Conservation (phyloP, 148 eudicot species). For the Camellia sinensis region DNA sequence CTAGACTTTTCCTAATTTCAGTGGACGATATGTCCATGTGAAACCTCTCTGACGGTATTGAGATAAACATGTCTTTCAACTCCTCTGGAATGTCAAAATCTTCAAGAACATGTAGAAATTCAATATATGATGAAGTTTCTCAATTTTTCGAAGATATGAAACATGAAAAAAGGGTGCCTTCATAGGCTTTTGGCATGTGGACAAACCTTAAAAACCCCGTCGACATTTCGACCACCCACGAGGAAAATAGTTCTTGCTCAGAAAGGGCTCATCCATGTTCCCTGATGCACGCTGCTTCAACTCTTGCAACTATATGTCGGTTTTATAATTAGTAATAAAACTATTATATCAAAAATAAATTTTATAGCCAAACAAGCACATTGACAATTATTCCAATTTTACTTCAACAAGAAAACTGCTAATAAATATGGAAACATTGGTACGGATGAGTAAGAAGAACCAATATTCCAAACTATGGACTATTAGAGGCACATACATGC, state of each 20-base stretch:
- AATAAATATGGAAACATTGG: neutral
- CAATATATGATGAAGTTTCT: neutral
- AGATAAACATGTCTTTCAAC: conserved; percentile 67
- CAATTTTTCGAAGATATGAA: neutral
- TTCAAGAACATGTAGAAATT: conserved; percentile 66
- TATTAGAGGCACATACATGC: neutral
- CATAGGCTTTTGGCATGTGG: neutral
- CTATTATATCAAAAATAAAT: too few relatives aligned
- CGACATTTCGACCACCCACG: conserved; percentile 79
- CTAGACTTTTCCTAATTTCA: conserved; percentile 16
- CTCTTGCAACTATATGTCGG: too few relatives aligned
- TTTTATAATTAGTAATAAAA: too few relatives aligned
- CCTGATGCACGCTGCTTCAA: conserved; percentile 73
- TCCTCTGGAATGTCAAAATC: conserved; percentile 77
- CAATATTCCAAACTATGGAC: neutral
- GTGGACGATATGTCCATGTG: conserved; percentile 81
- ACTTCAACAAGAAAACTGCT: neutral
- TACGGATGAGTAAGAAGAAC: neutral
- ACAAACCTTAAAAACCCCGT: conserved; percentile 75
- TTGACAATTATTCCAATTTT: neutral
- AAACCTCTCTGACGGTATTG: conserved; percentile 65
- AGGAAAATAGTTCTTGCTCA: conserved; percentile 71
- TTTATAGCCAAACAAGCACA: too few relatives aligned
- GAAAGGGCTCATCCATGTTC: conserved; percentile 63
- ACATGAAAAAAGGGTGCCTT: neutral